These are phyloP conservation scores for Pyrenula aspistea DNA, from an alignment of 495 filamentous ascomycete species.

Conservation along the genomic window DNA sequence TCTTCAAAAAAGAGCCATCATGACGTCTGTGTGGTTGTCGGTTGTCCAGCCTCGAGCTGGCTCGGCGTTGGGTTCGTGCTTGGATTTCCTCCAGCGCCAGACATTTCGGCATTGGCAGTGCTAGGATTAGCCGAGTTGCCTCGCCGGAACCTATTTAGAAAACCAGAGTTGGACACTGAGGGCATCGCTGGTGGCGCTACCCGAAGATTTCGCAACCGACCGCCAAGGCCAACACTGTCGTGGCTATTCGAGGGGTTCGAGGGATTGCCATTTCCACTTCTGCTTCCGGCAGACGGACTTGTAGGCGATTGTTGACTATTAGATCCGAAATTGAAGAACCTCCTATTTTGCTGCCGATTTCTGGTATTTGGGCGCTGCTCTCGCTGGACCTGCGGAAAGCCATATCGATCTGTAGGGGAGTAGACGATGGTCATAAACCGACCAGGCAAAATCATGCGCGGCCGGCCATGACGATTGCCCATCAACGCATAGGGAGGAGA, in stretches of 20 bases:
- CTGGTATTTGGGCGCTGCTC: slow-evolving; percentile 2
- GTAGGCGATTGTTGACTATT: not conserved
- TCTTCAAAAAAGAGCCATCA: not conserved
- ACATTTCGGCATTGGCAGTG: not conserved
- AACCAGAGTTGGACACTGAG: not conserved
- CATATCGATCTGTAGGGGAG: slow-evolving; percentile 11
- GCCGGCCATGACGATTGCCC: slow-evolving; percentile 10
- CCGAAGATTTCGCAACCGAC: not conserved
- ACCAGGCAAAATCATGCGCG: slow-evolving; percentile 14
- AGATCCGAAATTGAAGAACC: not conserved
- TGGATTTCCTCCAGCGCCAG: not conserved
- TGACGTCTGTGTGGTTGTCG: not conserved
- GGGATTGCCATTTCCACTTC: not conserved
- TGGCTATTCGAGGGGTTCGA: not conserved
- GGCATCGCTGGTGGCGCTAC: not conserved
- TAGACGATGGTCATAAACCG: slow-evolving; percentile 10
- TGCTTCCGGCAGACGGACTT: not conserved
- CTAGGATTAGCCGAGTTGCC: not conserved
- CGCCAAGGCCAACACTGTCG: not conserved
- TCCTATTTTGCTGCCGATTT: not conserved
- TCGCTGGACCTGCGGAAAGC: slow-evolving; percentile 8
- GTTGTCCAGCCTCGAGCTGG: not conserved
- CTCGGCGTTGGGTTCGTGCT: not conserved
- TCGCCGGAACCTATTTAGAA: not conserved
- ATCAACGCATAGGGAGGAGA: slow-evolving; percentile 17